phyloP scores from a whole-genome alignment of 768 basidiomycete genomes.

The Pulveroboletus ravenelii region DNA sequence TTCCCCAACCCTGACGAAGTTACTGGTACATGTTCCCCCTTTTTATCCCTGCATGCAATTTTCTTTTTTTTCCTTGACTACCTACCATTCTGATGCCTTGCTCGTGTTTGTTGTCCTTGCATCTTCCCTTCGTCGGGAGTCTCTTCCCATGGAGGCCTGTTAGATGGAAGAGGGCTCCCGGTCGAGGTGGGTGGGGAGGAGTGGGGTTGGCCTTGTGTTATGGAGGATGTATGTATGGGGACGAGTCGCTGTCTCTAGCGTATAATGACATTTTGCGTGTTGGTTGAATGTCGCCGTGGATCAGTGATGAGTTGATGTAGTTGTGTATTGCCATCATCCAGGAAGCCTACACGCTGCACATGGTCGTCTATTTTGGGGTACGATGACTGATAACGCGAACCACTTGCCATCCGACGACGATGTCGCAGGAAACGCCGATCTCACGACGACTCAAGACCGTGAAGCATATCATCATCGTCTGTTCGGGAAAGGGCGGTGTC shows the following conservation, averaged over 20 bases:
- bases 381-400: not conserved
- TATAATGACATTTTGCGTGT: not conserved
- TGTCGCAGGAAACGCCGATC: conserved; percentile 52
- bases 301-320: too few relatives aligned
- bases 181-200: conserved; percentile 19
- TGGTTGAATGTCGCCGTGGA: too few relatives aligned
- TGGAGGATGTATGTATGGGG: conserved; percentile 1
- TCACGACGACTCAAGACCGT: conserved; percentile 67
- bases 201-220: not conserved
- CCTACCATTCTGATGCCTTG: conserved; percentile 20
- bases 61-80: conserved; percentile 12
- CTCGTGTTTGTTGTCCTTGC: conserved; percentile 60
- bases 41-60: conserved; percentile 20
- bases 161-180: conserved; percentile 68
- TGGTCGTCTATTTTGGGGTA: not conserved
- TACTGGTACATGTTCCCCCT: conserved; percentile 23
- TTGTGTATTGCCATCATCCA: too few relatives aligned
- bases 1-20: conserved; percentile 10
- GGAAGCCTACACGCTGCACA: too few relatives aligned
- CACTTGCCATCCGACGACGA: conserved; percentile 1
- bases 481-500: conserved; percentile 96
- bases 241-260: not conserved
- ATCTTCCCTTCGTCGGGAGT: conserved; percentile 50
- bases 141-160: conserved; percentile 48
- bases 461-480: conserved; percentile 85